Evolutionary conservation across 116 monocot species (phyloP).

Genomic region (Papilionanthe hybrid): DNA sequence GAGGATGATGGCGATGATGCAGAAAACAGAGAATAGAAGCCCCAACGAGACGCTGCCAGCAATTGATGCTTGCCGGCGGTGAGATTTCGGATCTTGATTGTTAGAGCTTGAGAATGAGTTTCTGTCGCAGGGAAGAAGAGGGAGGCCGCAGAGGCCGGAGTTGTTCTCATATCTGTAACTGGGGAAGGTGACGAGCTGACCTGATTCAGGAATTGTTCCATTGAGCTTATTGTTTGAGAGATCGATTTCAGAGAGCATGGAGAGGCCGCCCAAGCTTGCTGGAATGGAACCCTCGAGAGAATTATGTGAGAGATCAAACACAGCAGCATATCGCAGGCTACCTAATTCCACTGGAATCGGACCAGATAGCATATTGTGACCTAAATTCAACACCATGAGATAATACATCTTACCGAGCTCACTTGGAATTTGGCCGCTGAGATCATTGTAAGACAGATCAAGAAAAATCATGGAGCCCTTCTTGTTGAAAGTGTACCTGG

Average conservation of each 20-base stretch:
- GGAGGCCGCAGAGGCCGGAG: slow-evolving; percentile 70
- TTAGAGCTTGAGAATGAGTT: neutral
- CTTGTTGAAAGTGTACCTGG: slow-evolving; percentile 72
- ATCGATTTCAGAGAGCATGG: slow-evolving; percentile 69
- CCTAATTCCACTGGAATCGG: slow-evolving; percentile 55
- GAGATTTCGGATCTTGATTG: slow-evolving; percentile 21
- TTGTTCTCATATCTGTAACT: slow-evolving; percentile 56
- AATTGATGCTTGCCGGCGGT: slow-evolving; percentile 49
- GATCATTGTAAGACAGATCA: slow-evolving; percentile 68
- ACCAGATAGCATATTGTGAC: slow-evolving; percentile 66
- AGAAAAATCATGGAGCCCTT: slow-evolving; percentile 83
- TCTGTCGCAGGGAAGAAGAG: slow-evolving; percentile 35
- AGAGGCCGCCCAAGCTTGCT: slow-evolving; percentile 34
- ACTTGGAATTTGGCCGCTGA: slow-evolving; percentile 46
- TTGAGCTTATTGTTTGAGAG: slow-evolving; percentile 76
- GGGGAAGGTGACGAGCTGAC: slow-evolving; percentile 51
- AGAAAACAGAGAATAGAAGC: slow-evolving; percentile 40
- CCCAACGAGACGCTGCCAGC: slow-evolving; percentile 46
- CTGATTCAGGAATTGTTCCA: slow-evolving; percentile 56
- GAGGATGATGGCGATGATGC: slow-evolving; percentile 42
- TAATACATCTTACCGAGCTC: slow-evolving; percentile 66
- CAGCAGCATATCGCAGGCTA: slow-evolving; percentile 26
- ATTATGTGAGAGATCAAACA: slow-evolving; percentile 76
- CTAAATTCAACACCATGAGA: slow-evolving; percentile 63
- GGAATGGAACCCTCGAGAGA: slow-evolving; percentile 62